Evolutionary conservation across 2,329 filamentous ascomycete genomes (phyloP), one percentile per base, ranked within the genome.

Genomic region (Cladophialophora exuberans): DNA sequence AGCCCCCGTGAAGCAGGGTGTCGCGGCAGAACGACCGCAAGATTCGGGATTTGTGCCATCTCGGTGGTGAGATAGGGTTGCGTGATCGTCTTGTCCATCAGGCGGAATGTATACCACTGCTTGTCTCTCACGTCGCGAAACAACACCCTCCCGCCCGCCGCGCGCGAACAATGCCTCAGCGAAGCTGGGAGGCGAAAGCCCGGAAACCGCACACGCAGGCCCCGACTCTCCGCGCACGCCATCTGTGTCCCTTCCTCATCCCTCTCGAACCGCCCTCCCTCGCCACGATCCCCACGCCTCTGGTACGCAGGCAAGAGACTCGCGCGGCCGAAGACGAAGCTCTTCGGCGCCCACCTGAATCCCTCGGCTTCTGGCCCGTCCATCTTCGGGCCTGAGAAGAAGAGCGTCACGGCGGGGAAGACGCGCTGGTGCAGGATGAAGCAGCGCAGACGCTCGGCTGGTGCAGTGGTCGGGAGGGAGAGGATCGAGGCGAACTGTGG

Each of bases 361-460:
- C 41, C 41, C 10, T 44, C 41, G n/a, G n/a, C n/a, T n/a, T n/a
- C n/a, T n/a, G n/a, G n/a, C 7, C 13, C 38, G 38, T 41, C 38
- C 38, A 41, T 41, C 4, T 42, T 42, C 13, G 39, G 18, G 9
- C 39, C 39, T 13, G 39, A 42, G 39, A 42, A 42, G 22, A 42
- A 42, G 18, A 42, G 22, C 22, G 22, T n/a, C 2, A 42, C 15
- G 7, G 39, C 18, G 4, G 39, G 39, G 39, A 42, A 42, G 10
- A 42, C n/a, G 15, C 39, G 39, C 9, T 42, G 20, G 4, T 23
- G 18, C 2, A 42, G 39, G 22, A 42, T 42, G 39, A 42, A 42
- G 2, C 17, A n/a, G 7, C 15, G 39, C 6, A 42, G 22, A 13
- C 39, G 39, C 7, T 42, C 25, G 3, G 23, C 11, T 7, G 23